Percentiles rank a stretch among this genome's conserved stretches.
Evolutionary conservation across 805 yeast genomes (phyloP).

Genomic region (Ogataea methylovora): DNA sequence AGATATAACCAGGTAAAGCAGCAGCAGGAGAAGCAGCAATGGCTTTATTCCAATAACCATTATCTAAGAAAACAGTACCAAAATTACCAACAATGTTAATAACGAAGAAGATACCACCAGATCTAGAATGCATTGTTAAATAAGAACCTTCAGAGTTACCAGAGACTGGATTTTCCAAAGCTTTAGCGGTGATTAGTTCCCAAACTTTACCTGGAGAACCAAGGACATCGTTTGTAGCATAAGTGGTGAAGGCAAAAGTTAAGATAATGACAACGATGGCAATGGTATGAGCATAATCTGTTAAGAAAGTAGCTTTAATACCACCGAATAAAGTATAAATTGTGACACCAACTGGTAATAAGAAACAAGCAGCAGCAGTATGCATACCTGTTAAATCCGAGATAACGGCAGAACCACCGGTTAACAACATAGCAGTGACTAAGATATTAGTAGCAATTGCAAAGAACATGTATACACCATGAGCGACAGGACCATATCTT

Average conservation of each 20-base stretch:
- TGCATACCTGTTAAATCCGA: slow-evolving; percentile 72
- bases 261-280: slow-evolving; percentile 70
- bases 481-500: slow-evolving; percentile 75
- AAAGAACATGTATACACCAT: slow-evolving; percentile 62
- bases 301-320: slow-evolving; percentile 71
- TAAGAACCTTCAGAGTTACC: slow-evolving; percentile 86
- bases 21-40: slow-evolving; percentile 80
- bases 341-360: slow-evolving; percentile 76
- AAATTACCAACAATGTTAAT: slow-evolving; percentile 85
- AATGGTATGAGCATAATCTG: slow-evolving; percentile 78
- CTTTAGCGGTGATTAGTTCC: slow-evolving; percentile 61
- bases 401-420: slow-evolving; percentile 86
- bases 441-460: slow-evolving; percentile 83
- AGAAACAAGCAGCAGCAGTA: slow-evolving; percentile 72
- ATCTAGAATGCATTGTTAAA: slow-evolving; percentile 76
- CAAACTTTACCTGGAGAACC: slow-evolving; percentile 83
- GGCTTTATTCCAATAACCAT: slow-evolving; percentile 86
- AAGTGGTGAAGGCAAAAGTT: slow-evolving; percentile 75
- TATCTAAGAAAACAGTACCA: slow-evolving; percentile 82
- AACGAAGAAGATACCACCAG: slow-evolving; percentile 86
- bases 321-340: slow-evolving; percentile 77
- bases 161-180: slow-evolving; percentile 51
- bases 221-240: slow-evolving; percentile 56
- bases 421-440: slow-evolving; percentile 86
- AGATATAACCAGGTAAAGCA: slow-evolving; percentile 78